Evolutionary conservation across 2,329 filamentous ascomycete species (phyloP).

Genomic region (Trichophyton benhamiae): DNA sequence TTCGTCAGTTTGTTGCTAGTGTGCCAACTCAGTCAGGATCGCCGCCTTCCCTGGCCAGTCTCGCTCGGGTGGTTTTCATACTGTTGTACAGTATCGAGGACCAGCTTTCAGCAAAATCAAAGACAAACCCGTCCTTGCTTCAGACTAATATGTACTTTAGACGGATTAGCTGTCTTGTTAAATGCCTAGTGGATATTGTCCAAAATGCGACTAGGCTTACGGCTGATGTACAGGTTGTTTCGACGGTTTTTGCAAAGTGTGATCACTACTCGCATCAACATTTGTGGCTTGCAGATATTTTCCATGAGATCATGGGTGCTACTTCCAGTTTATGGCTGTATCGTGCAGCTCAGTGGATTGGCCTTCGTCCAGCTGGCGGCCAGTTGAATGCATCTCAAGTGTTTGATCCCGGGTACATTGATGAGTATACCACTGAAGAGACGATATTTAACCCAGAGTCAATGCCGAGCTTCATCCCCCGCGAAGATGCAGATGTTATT

Average conservation of each 20-base stretch:
- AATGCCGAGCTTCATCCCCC: conserved; percentile 59
- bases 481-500: conserved; percentile 57
- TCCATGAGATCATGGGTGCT: conserved; percentile 53
- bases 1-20: conserved; percentile 26
- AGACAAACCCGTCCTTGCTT: conserved; percentile 22
- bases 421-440: conserved; percentile 1
- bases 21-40: conserved; percentile 18
- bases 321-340: conserved; percentile 56
- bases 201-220: conserved; percentile 36
- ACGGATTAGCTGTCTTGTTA: conserved; percentile 27
- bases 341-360: conserved; percentile 62
- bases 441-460: conserved; percentile 38
- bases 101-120: conserved; percentile 20
- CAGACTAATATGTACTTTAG: conserved; percentile 29
- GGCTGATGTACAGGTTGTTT: conserved; percentile 51
- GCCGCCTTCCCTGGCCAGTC: conserved; percentile 24
- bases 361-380: conserved; percentile 38
- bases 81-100: conserved; percentile 29
- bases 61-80: conserved; percentile 24
- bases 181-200: conserved; percentile 26
- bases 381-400: background rate
- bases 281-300: conserved; percentile 48
- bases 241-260: conserved; percentile 49
- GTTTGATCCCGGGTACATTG: background rate
- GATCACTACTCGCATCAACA: conserved; percentile 53